phyloP scores from a whole-genome alignment of 805 yeast genomes.

The Yarrowia hollandica region DNA sequence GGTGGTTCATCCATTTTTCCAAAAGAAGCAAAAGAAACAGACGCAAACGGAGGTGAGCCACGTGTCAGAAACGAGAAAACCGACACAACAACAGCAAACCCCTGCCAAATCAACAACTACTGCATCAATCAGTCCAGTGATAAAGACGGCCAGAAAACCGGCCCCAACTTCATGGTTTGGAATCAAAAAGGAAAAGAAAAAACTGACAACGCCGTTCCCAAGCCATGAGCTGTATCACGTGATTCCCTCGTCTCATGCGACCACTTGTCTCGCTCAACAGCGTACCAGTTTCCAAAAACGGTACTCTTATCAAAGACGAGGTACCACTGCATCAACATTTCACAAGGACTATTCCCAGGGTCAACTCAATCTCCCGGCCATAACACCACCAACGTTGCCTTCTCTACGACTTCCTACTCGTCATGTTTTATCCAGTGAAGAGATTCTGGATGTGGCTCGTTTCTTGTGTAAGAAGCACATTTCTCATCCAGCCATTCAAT shows the following conservation, averaged over 20 bases:
- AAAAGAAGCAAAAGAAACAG: conserved; percentile 20
- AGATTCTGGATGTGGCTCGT: not conserved
- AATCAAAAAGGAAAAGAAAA: conserved; percentile 1
- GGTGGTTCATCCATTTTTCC: conserved; percentile 14
- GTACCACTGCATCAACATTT: too few relatives aligned
- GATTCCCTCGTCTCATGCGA: not conserved
- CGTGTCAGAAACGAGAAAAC: not conserved
- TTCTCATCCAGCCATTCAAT: not conserved
- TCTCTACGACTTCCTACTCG: too few relatives aligned
- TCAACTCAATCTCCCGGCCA: too few relatives aligned
- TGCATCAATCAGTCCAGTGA: not conserved
- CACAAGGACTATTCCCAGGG: too few relatives aligned
- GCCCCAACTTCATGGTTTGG: not conserved
- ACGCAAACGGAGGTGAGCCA: too few relatives aligned
- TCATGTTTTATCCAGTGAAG: not conserved
- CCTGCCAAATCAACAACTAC: not conserved
- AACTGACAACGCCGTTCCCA: not conserved
- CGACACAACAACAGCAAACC: too few relatives aligned
- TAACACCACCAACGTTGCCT: too few relatives aligned
- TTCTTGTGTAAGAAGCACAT: not conserved
- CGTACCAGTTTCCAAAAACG: not conserved
- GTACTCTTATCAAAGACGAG: too few relatives aligned
- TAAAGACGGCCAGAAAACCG: not conserved
- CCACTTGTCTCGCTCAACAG: not conserved
- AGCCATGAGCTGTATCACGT: not conserved